These are phyloP conservation scores for Theobroma grandiflorum DNA, from an alignment of 441 rosid species.

Conservation along the genomic window DNA sequence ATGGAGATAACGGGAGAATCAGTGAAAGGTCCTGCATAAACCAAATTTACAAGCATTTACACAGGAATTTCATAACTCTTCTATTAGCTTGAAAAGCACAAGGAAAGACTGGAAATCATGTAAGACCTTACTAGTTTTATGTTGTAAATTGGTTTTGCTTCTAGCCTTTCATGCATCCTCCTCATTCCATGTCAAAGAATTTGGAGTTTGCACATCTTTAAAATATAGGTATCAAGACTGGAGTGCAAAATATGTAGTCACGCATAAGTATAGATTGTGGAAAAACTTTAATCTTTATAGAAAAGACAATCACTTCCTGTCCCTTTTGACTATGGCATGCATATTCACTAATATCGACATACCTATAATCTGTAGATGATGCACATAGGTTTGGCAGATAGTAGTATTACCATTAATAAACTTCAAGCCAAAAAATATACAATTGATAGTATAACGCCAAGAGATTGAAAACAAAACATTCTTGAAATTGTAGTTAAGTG, in stretches of 20 bases:
- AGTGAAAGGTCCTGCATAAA: slow-evolving; percentile 3
- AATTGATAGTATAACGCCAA: not conserved
- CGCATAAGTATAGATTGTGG: not conserved
- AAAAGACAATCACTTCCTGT: not conserved
- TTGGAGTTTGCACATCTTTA: not conserved
- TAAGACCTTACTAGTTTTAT: not conserved
- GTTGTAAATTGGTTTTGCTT: slow-evolving; percentile 3
- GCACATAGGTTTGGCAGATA: not conserved
- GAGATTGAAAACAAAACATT: not conserved
- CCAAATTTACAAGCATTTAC: not conserved
- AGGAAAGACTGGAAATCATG: not conserved
- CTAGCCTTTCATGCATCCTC: slow-evolving; percentile 5
- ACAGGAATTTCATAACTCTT: not conserved
- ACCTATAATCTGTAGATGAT: not conserved
- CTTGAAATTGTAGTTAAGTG: not conserved
- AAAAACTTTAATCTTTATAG: not conserved
- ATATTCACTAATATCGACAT: not conserved
- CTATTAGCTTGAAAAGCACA: not conserved
- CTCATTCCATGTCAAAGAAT: not conserved
- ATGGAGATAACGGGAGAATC: not conserved
- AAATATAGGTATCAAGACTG: slow-evolving; percentile 5
- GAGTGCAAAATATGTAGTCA: not conserved
- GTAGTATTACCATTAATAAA: slow-evolving; percentile 9
- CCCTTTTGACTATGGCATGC: not conserved
- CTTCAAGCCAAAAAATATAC: not conserved